Percentiles rank a stretch among this genome's conserved stretches.
phyloP scores from a whole-genome alignment of 768 basidiomycete species.

The Kondoa subrosea region DNA sequence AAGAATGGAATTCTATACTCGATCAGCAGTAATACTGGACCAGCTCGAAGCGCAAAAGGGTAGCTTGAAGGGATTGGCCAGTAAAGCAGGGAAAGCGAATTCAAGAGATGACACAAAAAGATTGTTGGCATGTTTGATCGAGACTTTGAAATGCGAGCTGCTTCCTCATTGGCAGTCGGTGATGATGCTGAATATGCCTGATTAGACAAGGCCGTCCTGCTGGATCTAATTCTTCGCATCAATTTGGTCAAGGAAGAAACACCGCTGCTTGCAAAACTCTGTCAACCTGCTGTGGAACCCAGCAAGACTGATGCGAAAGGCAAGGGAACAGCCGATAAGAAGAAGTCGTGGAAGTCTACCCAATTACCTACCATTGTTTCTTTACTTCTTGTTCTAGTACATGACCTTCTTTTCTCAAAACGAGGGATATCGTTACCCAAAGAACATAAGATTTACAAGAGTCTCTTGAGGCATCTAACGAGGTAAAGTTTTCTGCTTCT shows the following conservation, averaged over 20 bases:
- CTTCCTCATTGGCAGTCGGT: background rate
- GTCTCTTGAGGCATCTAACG: slow-evolving; percentile 47
- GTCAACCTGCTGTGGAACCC: background rate
- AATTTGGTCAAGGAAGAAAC: background rate
- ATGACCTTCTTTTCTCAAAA: slow-evolving; percentile 65
- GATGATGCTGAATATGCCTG: background rate
- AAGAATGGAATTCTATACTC: background rate
- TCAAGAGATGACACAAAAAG: background rate
- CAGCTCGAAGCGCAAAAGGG: background rate
- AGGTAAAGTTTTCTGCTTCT: slow-evolving; percentile 18
- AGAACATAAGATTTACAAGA: slow-evolving; percentile 81
- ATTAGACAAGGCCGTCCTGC: slow-evolving; percentile 2
- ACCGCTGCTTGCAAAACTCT: background rate
- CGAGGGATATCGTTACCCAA: slow-evolving; percentile 73
- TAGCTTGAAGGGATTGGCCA: background rate
- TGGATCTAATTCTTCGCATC: background rate
- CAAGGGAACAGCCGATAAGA: background rate
- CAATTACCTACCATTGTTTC: slow-evolving; percentile 51
- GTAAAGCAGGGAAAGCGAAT: background rate
- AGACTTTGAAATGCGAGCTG: slow-evolving; percentile 6
- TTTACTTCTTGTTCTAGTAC: slow-evolving; percentile 68
- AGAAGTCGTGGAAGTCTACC: slow-evolving; percentile 35
- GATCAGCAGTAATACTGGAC: background rate
- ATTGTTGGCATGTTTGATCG: background rate
- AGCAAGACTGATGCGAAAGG: background rate